These are phyloP conservation scores for Hyphopichia buzzinii DNA, from an alignment of 1,139 yeast species.

Conservation along the genomic window DNA sequence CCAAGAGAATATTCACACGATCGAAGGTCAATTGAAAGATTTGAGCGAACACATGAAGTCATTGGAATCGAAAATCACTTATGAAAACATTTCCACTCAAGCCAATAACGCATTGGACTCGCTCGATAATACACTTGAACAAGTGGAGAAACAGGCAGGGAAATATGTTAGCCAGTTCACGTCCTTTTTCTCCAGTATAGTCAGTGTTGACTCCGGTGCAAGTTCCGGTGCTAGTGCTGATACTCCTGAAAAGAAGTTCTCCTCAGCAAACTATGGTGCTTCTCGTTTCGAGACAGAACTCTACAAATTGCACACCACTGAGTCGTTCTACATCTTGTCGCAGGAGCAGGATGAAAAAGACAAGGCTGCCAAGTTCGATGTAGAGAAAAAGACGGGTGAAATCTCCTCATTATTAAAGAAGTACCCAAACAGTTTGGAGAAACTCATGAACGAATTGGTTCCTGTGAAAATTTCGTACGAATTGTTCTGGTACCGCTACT, in stretches of 20 bases:
- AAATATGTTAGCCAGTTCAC: slow-evolving; percentile 58
- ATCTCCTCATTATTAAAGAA: slow-evolving; percentile 48
- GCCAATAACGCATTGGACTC: slow-evolving; percentile 63
- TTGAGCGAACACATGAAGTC: slow-evolving; percentile 15
- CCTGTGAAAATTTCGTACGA: slow-evolving; percentile 60
- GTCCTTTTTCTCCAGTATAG: slow-evolving; percentile 54
- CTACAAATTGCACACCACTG: slow-evolving; percentile 38
- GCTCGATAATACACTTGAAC: slow-evolving; percentile 66
- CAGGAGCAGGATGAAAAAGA: slow-evolving; percentile 11
- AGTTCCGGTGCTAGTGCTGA: slow-evolving; percentile 11
- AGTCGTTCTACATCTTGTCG: slow-evolving; percentile 15
- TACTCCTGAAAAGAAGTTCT: slow-evolving; percentile 3
- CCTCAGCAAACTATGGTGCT: slow-evolving; percentile 35
- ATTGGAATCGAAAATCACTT: slow-evolving; percentile 12
- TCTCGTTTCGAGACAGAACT: slow-evolving; percentile 42
- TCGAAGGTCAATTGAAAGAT: slow-evolving; percentile 34
- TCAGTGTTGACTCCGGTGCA: slow-evolving; percentile 33
- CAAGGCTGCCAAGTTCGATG: slow-evolving; percentile 32
- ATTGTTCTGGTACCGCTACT: slow-evolving; percentile 77
- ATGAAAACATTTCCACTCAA: slow-evolving; percentile 17
- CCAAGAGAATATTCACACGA: slow-evolving; percentile 24
- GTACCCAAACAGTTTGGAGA: slow-evolving; percentile 51
- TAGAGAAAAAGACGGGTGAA: slow-evolving; percentile 50
- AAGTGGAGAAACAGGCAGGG: slow-evolving; percentile 63
- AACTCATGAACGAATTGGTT: slow-evolving; percentile 63